These are phyloP conservation scores for Filobasidium wieringae DNA, from an alignment of 768 basidiomycete species.

Conservation along the genomic window DNA sequence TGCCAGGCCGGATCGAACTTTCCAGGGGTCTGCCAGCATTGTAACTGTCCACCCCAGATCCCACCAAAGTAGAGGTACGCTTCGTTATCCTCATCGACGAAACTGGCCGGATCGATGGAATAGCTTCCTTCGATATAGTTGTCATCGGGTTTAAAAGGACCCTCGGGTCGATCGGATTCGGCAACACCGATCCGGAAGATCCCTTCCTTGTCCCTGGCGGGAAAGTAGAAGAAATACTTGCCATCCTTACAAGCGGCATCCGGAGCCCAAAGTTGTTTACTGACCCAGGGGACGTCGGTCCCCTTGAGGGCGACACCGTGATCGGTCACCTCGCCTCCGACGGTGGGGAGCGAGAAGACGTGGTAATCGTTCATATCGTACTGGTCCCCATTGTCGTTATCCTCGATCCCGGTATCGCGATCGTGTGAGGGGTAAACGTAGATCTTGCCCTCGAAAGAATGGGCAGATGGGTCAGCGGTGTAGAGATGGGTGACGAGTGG, in stretches of 20 bases:
- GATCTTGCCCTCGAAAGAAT: constrained; percentile 18
- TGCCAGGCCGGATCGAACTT: constrained; percentile 15
- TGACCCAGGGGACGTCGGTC: constrained; percentile 19
- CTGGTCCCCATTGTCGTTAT: constrained; percentile 24
- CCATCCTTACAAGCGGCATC: constrained; percentile 18
- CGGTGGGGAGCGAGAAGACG: constrained; percentile 17
- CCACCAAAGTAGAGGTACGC: constrained; percentile 24
- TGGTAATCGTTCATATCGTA: constrained; percentile 26
- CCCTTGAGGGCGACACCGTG: constrained; percentile 19
- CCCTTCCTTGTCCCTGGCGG: constrained; percentile 21
- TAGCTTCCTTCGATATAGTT: constrained; percentile 14
- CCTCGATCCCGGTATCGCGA: constrained; percentile 17
- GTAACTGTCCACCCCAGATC: constrained; percentile 24
- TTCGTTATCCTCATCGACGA: constrained; percentile 17
- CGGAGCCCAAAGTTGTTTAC: constrained; percentile 24
- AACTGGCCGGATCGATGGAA: constrained; percentile 23
- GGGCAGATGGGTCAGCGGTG: constrained; percentile 24
- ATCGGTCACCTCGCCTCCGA: constrained; percentile 17
- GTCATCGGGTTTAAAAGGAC: constrained; percentile 21
- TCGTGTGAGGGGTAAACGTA: constrained; percentile 25
- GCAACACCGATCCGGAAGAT: constrained; percentile 23
- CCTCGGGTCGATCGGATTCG: constrained; percentile 13
- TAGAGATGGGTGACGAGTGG: constrained; percentile 20
- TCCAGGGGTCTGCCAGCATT: constrained; percentile 17
- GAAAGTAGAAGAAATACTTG: constrained; percentile 21